Conservation (phyloP, 2,329 filamentous ascomycete species). For the Microcyclospora pomicola region DNA sequence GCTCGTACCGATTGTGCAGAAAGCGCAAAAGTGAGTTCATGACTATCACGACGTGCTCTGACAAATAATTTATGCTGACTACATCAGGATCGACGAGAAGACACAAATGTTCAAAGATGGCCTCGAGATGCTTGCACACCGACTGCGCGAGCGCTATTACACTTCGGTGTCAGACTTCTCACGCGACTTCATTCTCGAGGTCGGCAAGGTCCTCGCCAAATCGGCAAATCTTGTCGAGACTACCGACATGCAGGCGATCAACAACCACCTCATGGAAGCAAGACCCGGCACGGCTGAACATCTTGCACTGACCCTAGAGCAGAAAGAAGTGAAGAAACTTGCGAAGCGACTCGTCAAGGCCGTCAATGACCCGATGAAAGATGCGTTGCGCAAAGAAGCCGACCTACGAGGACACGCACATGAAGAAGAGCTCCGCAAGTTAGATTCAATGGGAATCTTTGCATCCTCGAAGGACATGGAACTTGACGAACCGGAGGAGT, state of each 20-base stretch:
- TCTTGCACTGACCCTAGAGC: constrained; percentile 41
- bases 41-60: not conserved
- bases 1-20: constrained; percentile 64
- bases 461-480: constrained; percentile 24
- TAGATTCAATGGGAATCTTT: constrained; percentile 55
- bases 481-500: constrained; percentile 36
- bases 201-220: constrained; percentile 38
- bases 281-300: constrained; percentile 25
- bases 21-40: constrained; percentile 62
- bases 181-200: constrained; percentile 41
- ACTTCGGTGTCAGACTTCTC: constrained; percentile 49
- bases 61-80: constrained; percentile 24
- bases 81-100: constrained; percentile 45
- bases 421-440: constrained; percentile 55
- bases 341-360: constrained; percentile 80
- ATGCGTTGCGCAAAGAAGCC: constrained; percentile 66
- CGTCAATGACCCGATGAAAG: constrained; percentile 63
- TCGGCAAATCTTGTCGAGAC: constrained; percentile 13
- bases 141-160: constrained; percentile 43
- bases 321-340: constrained; percentile 69
- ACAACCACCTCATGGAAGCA: constrained; percentile 27
- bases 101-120: constrained; percentile 39
- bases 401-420: constrained; percentile 59
- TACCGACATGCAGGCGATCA: constrained; percentile 25
- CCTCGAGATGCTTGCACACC: constrained; percentile 38